Conservation (phyloP, 306 rosid genomes). For the Corylus americana region DNA sequence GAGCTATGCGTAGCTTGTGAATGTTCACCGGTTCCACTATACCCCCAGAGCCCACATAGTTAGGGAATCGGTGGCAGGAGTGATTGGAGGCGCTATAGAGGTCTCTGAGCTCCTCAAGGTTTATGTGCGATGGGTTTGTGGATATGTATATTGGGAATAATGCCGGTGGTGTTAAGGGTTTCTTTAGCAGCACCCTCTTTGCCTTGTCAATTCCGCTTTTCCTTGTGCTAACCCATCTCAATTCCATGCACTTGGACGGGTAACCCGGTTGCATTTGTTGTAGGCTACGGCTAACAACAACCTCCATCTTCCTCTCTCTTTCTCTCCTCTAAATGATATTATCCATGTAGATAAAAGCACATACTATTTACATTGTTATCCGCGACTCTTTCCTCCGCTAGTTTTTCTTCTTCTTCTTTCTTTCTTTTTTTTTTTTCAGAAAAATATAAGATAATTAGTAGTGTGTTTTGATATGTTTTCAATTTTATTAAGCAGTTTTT, state of each 20-base stretch:
- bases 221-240: slow-evolving; percentile 40
- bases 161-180: slow-evolving; percentile 12
- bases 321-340: neutral
- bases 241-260: slow-evolving; percentile 40
- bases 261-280: slow-evolving; percentile 15
- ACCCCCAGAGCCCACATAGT: slow-evolving; percentile 19
- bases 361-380: too few species aligned
- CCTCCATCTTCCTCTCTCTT: slow-evolving; percentile 9
- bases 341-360: neutral
- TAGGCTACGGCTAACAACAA: neutral
- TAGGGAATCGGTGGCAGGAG: slow-evolving; percentile 52
- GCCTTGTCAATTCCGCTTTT: neutral
- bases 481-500: too few species aligned
- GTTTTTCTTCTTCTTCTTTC: too few species aligned
- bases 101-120: slow-evolving; percentile 47
- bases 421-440: too few species aligned
- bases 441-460: too few species aligned
- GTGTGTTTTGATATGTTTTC: too few species aligned
- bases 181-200: neutral
- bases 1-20: slow-evolving; percentile 64
- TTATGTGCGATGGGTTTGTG: slow-evolving; percentile 49
- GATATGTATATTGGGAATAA: slow-evolving; percentile 63
- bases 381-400: too few species aligned
- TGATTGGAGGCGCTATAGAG: slow-evolving; percentile 57
- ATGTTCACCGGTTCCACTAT: slow-evolving; percentile 43